Percentiles rank a stretch among this genome's conserved stretches.
Evolutionary conservation across 2,329 filamentous ascomycete genomes (phyloP).

Genomic region (Aspergillus tanneri): DNA sequence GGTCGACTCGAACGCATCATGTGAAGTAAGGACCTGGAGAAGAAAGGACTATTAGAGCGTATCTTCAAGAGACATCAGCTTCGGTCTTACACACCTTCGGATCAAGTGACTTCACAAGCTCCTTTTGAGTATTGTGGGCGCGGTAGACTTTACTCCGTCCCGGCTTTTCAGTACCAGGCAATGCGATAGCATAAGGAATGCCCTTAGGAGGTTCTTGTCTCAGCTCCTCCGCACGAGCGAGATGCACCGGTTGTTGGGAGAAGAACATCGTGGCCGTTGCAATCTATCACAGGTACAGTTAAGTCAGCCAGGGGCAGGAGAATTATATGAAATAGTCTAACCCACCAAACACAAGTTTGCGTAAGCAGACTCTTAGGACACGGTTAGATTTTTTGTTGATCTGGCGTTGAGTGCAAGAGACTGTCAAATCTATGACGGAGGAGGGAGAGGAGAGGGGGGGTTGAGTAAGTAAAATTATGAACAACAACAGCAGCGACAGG

Average conservation of each 20-base stretch:
- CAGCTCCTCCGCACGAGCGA: constrained; percentile 51
- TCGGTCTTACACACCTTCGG: constrained; percentile 53
- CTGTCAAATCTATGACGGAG: no score
- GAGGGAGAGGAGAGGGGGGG: background rate
- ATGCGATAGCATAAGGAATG: constrained; percentile 71
- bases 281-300: background rate
- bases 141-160: constrained; percentile 77
- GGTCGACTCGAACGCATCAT: constrained; percentile 76
- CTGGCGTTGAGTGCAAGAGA: no score
- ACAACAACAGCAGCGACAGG: no score
- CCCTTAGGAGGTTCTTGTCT: constrained; percentile 67
- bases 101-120: constrained; percentile 69
- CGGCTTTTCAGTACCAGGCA: constrained; percentile 72
- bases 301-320: background rate
- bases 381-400: no score
- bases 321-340: background rate
- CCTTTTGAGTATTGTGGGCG: constrained; percentile 74
- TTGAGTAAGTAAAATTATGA: background rate
- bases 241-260: constrained; percentile 34
- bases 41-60: background rate
- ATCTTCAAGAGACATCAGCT: background rate
- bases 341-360: background rate
- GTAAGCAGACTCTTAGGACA: no score
- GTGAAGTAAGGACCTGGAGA: constrained; percentile 60
- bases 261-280: constrained; percentile 32